Evolutionary conservation across 78 protist species (phyloP).

Genomic region (Dictyostelium firmibasis): DNA sequence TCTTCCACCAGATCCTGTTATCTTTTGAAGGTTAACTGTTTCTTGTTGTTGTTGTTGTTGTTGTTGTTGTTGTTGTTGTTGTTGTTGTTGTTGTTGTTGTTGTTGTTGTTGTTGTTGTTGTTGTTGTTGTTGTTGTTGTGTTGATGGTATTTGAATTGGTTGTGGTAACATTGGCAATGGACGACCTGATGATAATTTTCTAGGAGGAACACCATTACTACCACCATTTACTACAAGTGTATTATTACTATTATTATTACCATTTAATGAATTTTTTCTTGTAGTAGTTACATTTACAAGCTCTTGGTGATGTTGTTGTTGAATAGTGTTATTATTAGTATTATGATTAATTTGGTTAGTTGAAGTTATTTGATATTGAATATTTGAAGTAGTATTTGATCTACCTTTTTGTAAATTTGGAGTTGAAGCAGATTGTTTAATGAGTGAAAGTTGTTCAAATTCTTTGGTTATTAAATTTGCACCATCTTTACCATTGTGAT

Average conservation of each 20-base stretch:
- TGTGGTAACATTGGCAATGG: constrained; percentile 19
- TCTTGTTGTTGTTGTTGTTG: constrained; percentile 3
- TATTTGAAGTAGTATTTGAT: not conserved
- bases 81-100: not conserved
- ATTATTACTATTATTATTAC: not conserved
- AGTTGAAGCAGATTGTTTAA: not conserved
- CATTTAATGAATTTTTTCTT: not conserved
- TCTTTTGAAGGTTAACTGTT: not conserved
- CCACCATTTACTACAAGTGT: not conserved
- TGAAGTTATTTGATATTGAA: constrained; percentile 1
- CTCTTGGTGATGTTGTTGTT: not conserved
- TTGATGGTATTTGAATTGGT: not conserved
- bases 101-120: not conserved
- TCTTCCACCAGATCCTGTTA: constrained; percentile 9
- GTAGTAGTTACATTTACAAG: not conserved
- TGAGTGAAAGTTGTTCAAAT: not conserved
- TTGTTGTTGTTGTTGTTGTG: not conserved
- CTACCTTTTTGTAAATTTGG: not conserved
- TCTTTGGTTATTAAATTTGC: not conserved
- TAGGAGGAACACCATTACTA: not conserved
- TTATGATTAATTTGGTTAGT: not conserved
- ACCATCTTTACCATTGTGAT: constrained; percentile 8
- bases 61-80: not conserved
- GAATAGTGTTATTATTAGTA: not conserved
- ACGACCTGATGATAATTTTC: constrained; percentile 26